Conservation (phyloP, 768 basidiomycete species). For the Imleria badia region DNA sequence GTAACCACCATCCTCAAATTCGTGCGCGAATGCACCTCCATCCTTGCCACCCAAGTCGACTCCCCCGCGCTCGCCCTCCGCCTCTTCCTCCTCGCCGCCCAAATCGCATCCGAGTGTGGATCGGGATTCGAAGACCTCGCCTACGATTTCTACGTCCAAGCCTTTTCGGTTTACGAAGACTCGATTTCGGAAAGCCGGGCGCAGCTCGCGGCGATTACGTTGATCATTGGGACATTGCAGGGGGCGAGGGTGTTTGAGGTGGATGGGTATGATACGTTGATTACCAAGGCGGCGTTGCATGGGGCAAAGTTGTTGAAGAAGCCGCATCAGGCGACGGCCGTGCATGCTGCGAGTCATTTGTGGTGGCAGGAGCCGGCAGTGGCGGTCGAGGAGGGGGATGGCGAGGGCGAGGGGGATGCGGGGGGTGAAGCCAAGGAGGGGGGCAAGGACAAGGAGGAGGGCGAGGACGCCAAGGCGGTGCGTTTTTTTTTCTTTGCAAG, state of each 20-base stretch:
- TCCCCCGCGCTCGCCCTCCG: slow-evolving; percentile 90
- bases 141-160: slow-evolving; percentile 97
- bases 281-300: slow-evolving; percentile 98
- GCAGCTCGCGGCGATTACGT: slow-evolving; percentile 95
- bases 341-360: slow-evolving; percentile 91
- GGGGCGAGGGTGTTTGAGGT: slow-evolving; percentile 87
- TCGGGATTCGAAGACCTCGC: slow-evolving; percentile 94
- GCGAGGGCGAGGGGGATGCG: slow-evolving; percentile 37
- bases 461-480: slow-evolving; percentile 53
- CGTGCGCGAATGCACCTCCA: slow-evolving; percentile 88
- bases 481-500: slow-evolving; percentile 35
- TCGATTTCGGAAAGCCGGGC: slow-evolving; percentile 94
- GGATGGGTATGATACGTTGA: slow-evolving; percentile 96
- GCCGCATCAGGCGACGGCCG: slow-evolving; percentile 95
- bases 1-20: slow-evolving; percentile 92
- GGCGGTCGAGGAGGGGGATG: no score
- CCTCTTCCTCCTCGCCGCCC: slow-evolving; percentile 92
- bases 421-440: slow-evolving; percentile 22
- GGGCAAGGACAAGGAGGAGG: slow-evolving; percentile 38
- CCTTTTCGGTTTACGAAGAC: slow-evolving; percentile 98
- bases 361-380: slow-evolving; percentile 87
- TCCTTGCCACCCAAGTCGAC: slow-evolving; percentile 91
- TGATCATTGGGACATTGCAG: slow-evolving; percentile 90
- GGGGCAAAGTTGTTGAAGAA: slow-evolving; percentile 97
- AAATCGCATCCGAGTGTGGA: slow-evolving; percentile 91